phyloP scores from a whole-genome alignment of 176 grass and related monocot species.

The Elaeis guineensis region DNA sequence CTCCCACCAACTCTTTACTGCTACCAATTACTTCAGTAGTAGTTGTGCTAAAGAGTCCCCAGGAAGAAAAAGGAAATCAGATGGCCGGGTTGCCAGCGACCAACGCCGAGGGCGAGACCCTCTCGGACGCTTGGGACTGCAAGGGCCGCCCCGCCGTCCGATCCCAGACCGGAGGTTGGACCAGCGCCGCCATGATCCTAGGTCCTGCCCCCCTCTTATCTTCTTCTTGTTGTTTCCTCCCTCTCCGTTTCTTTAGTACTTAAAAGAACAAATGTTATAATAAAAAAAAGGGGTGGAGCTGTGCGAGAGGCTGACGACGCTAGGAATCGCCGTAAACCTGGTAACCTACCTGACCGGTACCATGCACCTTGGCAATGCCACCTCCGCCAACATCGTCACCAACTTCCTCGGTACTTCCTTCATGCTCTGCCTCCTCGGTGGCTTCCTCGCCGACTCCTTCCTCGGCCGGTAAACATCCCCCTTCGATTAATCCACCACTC shows the following conservation, averaged over 20 bases:
- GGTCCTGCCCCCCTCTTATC: background rate
- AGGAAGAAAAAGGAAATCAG: background rate
- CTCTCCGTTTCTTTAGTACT: background rate
- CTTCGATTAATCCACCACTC: background rate
- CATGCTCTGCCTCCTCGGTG: conserved; percentile 20
- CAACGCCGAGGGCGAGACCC: background rate
- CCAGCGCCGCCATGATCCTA: conserved; percentile 38
- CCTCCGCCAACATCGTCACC: conserved; percentile 15
- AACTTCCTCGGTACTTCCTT: conserved; percentile 16
- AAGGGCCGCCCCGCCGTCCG: conserved; percentile 30
- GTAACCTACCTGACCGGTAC: conserved; percentile 16
- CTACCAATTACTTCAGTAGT: no score
- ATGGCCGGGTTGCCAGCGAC: conserved; percentile 16
- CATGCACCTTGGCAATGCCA: conserved; percentile 20
- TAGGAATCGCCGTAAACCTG: conserved; percentile 14
- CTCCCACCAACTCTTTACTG: no score
- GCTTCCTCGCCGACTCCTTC: conserved; percentile 12
- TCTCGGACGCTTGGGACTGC: conserved; percentile 35
- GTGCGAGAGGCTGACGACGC: conserved; percentile 13
- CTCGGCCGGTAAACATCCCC: conserved; percentile 1
- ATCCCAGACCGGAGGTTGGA: conserved; percentile 27
- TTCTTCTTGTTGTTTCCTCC: background rate
- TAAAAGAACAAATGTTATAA: no score
- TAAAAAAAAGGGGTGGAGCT: conserved; percentile 11
- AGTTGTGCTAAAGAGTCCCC: no score